Conservation (phyloP, 306 rosid species). For the Cyamopsis tetragonoloba region DNA sequence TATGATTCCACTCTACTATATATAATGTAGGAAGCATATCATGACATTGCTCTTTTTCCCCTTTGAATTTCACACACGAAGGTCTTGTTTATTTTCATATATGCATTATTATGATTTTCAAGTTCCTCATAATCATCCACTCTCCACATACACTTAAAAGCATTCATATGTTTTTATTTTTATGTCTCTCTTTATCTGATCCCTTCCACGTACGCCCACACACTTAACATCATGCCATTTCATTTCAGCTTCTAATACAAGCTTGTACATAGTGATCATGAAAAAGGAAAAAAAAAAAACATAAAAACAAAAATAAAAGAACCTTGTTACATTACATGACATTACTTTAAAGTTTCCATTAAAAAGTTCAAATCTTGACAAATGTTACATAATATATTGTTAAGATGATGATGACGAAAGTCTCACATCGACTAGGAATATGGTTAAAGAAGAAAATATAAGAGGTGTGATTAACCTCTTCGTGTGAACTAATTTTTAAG, state of each 20-base stretch:
- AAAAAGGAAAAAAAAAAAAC: neutral
- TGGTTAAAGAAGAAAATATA: too few relatives aligned
- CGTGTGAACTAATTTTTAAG: too few relatives aligned
- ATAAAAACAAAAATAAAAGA: too few relatives aligned
- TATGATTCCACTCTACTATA: constrained; percentile 16
- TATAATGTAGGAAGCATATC: neutral
- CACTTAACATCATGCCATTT: constrained; percentile 22
- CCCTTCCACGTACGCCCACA: constrained; percentile 20
- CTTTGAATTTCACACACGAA: constrained; percentile 28
- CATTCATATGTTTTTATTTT: neutral
- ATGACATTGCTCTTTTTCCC: neutral
- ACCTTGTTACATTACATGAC: neutral
- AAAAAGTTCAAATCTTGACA: neutral
- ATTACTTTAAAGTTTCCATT: neutral
- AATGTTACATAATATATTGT: neutral
- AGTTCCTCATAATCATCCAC: too few relatives aligned
- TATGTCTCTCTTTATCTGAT: constrained; percentile 17
- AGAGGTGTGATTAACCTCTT: too few relatives aligned
- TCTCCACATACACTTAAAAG: neutral
- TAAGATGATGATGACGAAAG: too few relatives aligned
- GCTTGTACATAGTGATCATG: constrained; percentile 28
- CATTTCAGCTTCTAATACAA: constrained; percentile 33
- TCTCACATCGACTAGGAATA: too few relatives aligned
- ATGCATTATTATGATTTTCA: neutral
- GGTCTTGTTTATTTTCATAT: constrained; percentile 3